These are phyloP conservation scores for Solanum chmielewskii DNA, from an alignment of 257 asterid genomes.

Conservation along the genomic window DNA sequence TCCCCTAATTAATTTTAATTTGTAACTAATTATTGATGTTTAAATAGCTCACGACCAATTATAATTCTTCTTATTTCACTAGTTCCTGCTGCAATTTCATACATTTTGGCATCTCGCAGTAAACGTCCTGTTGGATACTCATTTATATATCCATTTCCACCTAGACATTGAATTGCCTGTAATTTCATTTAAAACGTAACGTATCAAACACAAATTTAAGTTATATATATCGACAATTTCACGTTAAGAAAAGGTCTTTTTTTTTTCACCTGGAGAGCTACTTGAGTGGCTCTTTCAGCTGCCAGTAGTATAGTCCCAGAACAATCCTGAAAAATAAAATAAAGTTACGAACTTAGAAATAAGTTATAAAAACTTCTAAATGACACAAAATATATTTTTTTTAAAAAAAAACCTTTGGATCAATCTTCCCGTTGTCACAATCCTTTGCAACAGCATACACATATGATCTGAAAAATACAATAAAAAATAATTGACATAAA, in stretches of 20 bases:
- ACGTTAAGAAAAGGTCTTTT: neutral
- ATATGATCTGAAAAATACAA: slow-evolving; percentile 47
- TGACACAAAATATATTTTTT: no score
- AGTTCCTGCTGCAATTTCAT: slow-evolving; percentile 96
- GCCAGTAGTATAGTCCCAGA: slow-evolving; percentile 85
- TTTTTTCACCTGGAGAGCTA: slow-evolving; percentile 77
- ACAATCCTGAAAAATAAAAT: slow-evolving; percentile 50
- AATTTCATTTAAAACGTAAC: neutral
- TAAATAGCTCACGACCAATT: slow-evolving; percentile 76
- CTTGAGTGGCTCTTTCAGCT: slow-evolving; percentile 98
- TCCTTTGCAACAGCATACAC: slow-evolving; percentile 94
- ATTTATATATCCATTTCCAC: slow-evolving; percentile 93
- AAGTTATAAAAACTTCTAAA: neutral
- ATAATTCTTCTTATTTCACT: slow-evolving; percentile 86
- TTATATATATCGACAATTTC: neutral
- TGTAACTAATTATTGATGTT: slow-evolving; percentile 36
- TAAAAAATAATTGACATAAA: neutral
- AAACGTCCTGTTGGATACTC: slow-evolving; percentile 92
- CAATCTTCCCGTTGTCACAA: slow-evolving; percentile 68
- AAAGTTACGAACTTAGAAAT: neutral
- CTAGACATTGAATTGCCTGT: slow-evolving; percentile 95
- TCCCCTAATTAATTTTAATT: neutral
- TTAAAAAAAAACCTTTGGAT: slow-evolving; percentile 44
- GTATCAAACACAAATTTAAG: neutral
- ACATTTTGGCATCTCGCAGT: slow-evolving; percentile 85